Conservation (phyloP, 139 green algal species). For the Coccomyxa sp. region DNA sequence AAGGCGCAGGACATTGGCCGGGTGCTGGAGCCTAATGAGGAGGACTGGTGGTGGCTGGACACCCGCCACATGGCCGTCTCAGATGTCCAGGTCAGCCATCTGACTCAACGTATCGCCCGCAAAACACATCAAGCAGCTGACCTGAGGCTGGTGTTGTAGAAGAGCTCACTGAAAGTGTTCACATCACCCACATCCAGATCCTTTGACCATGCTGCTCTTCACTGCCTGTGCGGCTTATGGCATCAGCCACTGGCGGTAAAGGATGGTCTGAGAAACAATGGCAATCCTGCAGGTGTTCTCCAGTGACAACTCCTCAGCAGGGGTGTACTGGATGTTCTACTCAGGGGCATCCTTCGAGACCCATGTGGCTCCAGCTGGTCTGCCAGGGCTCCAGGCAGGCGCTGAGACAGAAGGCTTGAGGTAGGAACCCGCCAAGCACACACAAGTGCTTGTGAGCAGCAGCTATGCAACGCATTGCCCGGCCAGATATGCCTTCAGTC, state of each 20-base stretch:
- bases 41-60: slow-evolving; percentile 92
- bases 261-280: neutral
- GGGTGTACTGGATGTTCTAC: slow-evolving; percentile 99
- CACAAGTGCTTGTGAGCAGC: too few relatives aligned
- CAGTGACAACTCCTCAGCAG: slow-evolving; percentile 40
- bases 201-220: neutral
- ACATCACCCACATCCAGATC: neutral
- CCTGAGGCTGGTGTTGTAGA: neutral
- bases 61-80: slow-evolving; percentile 72
- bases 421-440: slow-evolving; percentile 1
- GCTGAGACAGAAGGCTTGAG: slow-evolving; percentile 11
- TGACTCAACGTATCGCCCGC: too few relatives aligned
- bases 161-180: neutral
- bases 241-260: too few relatives aligned
- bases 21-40: slow-evolving; percentile 59
- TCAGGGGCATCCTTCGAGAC: slow-evolving; percentile 66
- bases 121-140: too few relatives aligned
- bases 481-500: too few relatives aligned
- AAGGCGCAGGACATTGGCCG: slow-evolving; percentile 56
- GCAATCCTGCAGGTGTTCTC: slow-evolving; percentile 23
- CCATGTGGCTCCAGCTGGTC: slow-evolving; percentile 25
- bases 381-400: slow-evolving; percentile 18
- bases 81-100: slow-evolving; percentile 78
- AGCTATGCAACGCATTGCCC: too few relatives aligned
- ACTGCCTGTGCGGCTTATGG: too few relatives aligned